phyloP scores from a whole-genome alignment of 768 basidiomycete genomes.

The Myochromella boudieri region DNA sequence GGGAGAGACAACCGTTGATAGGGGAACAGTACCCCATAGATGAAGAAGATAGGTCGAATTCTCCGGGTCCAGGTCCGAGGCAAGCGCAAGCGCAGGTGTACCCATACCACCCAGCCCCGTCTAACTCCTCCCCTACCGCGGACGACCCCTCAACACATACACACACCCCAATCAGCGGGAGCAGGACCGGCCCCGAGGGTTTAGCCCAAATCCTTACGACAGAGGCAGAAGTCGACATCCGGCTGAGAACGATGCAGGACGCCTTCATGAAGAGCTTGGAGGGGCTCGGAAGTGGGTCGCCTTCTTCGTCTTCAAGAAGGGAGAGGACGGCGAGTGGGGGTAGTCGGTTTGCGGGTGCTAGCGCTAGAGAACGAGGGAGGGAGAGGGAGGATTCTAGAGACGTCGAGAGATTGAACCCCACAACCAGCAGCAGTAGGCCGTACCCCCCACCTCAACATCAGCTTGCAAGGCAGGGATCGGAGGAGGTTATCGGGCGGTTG shows the following conservation, averaged over 20 bases:
- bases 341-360: too few relatives aligned
- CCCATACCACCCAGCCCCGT: neutral
- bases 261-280: slow-evolving; percentile 64
- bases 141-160: neutral
- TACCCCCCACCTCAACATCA: neutral
- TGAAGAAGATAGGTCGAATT: too few relatives aligned
- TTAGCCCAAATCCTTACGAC: slow-evolving; percentile 70
- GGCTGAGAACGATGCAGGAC: slow-evolving; percentile 65
- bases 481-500: slow-evolving; percentile 22
- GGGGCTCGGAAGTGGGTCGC: slow-evolving; percentile 44
- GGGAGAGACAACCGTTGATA: neutral
- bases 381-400: neutral
- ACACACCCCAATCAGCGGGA: neutral
- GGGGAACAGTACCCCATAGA: neutral
- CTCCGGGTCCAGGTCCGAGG: neutral
- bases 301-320: neutral
- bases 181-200: slow-evolving; percentile 29
- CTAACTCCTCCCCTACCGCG: neutral
- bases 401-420: neutral
- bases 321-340: slow-evolving; percentile 11
- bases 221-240: slow-evolving; percentile 64
- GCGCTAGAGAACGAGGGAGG: slow-evolving; percentile 12
- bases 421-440: slow-evolving; percentile 1
- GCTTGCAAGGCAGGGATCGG: slow-evolving; percentile 12
- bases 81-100: neutral